Percentiles rank a stretch among this genome's conserved stretches.
Evolutionary conservation across 192 early-diverging fungal genomes (phyloP).

Genomic region (Podila epigama): DNA sequence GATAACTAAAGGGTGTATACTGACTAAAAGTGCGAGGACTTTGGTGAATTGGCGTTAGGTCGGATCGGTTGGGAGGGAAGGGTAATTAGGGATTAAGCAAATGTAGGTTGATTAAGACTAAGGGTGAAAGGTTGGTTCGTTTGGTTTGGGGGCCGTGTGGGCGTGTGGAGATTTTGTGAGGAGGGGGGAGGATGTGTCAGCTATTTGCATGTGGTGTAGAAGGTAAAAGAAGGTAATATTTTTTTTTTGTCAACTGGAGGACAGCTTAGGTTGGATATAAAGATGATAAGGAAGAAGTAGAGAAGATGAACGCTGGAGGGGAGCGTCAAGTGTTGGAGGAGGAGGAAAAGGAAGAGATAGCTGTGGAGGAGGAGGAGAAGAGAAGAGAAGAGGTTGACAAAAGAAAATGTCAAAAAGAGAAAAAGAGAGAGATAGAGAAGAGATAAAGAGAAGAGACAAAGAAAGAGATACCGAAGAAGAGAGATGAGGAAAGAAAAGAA

Average conservation of each 20-base stretch:
- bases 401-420: background rate
- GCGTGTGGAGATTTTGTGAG: constrained; percentile 20
- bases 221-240: background rate
- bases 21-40: too few relatives aligned
- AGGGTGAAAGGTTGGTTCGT: background rate
- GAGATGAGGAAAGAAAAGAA: background rate
- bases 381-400: background rate
- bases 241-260: background rate
- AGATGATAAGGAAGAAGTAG: background rate
- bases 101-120: background rate
- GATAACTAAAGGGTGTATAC: too few relatives aligned
- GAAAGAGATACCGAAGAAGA: too few relatives aligned
- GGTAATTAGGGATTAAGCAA: background rate
- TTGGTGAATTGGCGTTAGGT: too few relatives aligned
- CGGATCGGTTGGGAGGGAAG: too few relatives aligned
- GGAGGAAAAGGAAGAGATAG: background rate
- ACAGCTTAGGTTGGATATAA: background rate
- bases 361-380: background rate
- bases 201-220: background rate
- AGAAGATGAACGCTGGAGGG: background rate
- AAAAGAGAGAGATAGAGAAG: constrained; percentile 2
- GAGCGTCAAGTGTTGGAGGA: background rate
- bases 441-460: background rate
- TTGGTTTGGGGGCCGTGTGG: constrained; percentile 29
- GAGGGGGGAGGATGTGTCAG: background rate